Evolutionary conservation across 768 basidiomycete genomes (phyloP).

Genomic region (Mrakia gelida): DNA sequence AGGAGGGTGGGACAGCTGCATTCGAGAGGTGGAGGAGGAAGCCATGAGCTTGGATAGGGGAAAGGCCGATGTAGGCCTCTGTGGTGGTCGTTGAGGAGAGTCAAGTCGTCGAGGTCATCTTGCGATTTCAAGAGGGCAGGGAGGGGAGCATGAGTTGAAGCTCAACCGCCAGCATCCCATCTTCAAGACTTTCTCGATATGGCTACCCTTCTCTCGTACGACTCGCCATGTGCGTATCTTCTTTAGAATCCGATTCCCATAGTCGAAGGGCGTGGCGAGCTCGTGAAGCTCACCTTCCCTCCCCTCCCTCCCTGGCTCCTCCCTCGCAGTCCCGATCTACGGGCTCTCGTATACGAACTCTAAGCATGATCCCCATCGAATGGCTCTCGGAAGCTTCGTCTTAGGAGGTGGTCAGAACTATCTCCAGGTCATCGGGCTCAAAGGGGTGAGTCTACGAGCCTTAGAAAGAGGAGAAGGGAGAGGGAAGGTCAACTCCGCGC

Average conservation of each 20-base stretch:
- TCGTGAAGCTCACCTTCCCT: neutral
- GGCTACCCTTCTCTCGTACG: conserved; percentile 15
- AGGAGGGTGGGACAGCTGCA: neutral
- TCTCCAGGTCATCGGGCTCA: conserved; percentile 13
- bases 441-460: neutral
- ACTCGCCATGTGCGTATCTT: neutral
- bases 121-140: neutral
- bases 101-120: neutral
- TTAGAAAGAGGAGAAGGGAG: no score
- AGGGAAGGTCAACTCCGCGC: conserved; percentile 62
- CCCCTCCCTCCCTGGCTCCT: neutral
- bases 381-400: conserved; percentile 18
- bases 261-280: neutral
- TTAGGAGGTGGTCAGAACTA: conserved; percentile 19
- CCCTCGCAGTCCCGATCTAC: conserved; percentile 40
- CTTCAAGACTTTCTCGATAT: neutral
- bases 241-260: neutral
- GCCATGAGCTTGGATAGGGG: neutral
- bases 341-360: conserved; percentile 45
- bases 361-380: conserved; percentile 8
- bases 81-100: neutral
- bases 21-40: neutral
- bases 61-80: neutral
- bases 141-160: neutral
- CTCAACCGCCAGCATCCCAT: neutral